Conservation (phyloP, 2,329 filamentous ascomycete species). For the Xylariaceae sp. region DNA sequence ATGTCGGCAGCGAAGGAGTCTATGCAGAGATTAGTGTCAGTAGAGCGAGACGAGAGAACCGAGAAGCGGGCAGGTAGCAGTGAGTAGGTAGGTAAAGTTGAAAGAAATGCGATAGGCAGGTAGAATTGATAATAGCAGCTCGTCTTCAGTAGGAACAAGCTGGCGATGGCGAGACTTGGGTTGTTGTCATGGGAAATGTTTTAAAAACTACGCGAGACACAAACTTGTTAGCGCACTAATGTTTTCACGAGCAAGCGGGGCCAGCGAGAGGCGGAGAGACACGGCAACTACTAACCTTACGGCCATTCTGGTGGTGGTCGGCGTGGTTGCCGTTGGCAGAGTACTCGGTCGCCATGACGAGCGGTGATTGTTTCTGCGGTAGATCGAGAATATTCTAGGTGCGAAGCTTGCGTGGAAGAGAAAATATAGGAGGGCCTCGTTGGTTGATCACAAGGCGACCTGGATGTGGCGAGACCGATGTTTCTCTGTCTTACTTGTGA, state of each 20-base stretch:
- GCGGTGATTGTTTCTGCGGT: slow-evolving; percentile 4
- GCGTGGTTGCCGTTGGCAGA: slow-evolving; percentile 46
- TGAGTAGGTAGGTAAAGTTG: not conserved
- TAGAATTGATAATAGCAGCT: no score
- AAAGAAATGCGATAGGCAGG: not conserved
- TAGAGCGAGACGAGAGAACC: not conserved
- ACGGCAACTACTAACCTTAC: slow-evolving; percentile 42
- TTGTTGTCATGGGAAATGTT: no score
- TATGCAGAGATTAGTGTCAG: slow-evolving; percentile 28
- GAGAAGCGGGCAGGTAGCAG: not conserved
- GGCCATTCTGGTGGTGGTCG: slow-evolving; percentile 45
- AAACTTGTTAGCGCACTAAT: slow-evolving; percentile 29
- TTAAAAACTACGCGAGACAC: slow-evolving; percentile 32
- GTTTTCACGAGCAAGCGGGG: slow-evolving; percentile 9
- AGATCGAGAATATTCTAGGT: not conserved
- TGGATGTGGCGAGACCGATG: not conserved
- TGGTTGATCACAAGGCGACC: not conserved
- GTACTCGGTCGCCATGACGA: slow-evolving; percentile 39
- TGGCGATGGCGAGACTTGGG: not conserved
- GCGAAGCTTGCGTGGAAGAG: slow-evolving; percentile 4
- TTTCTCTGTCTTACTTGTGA: slow-evolving; percentile 18
- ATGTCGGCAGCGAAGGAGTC: slow-evolving; percentile 56
- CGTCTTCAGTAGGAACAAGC: no score
- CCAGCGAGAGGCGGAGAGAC: not conserved
- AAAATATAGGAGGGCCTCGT: not conserved